phyloP scores from a whole-genome alignment of 805 yeast species.

The Lachancea sp. region DNA sequence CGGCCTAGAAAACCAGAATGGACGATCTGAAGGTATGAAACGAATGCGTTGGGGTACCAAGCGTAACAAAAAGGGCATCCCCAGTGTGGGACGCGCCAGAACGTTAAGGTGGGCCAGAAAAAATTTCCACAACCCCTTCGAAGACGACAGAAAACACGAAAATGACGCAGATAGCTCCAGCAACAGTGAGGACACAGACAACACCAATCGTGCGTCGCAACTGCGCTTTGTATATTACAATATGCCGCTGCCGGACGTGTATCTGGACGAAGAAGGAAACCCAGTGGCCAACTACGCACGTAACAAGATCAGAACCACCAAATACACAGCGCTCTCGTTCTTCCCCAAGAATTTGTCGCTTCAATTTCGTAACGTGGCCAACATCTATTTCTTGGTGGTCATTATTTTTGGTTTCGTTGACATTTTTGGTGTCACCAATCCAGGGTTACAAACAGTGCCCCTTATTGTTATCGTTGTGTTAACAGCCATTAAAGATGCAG shows the following conservation, averaged over 20 bases:
- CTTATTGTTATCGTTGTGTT: constrained; percentile 68
- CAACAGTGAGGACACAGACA: constrained; percentile 31
- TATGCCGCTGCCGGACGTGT: constrained; percentile 50
- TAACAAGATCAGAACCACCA: constrained; percentile 91
- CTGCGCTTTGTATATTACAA: constrained; percentile 54
- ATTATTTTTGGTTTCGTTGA: constrained; percentile 72
- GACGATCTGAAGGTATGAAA: constrained; percentile 40
- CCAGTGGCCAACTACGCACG: constrained; percentile 64
- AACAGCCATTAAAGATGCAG: constrained; percentile 73
- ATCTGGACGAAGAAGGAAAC: constrained; percentile 53
- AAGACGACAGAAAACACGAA: constrained; percentile 17
- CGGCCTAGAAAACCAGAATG: neutral
- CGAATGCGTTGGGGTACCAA: constrained; percentile 91
- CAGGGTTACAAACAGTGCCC: constrained; percentile 70
- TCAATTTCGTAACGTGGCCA: constrained; percentile 88
- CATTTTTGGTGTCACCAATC: constrained; percentile 76
- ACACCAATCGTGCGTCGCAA: constrained; percentile 35
- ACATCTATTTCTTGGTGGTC: constrained; percentile 73
- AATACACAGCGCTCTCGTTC: constrained; percentile 85
- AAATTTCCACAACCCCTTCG: constrained; percentile 32
- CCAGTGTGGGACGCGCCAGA: constrained; percentile 51
- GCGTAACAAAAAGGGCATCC: constrained; percentile 64
- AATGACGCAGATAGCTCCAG: constrained; percentile 26
- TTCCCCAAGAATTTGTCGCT: constrained; percentile 74
- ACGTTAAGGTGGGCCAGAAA: constrained; percentile 49